Evolutionary conservation across 2,329 filamentous ascomycete genomes (phyloP).

Genomic region (Claviceps africana): DNA sequence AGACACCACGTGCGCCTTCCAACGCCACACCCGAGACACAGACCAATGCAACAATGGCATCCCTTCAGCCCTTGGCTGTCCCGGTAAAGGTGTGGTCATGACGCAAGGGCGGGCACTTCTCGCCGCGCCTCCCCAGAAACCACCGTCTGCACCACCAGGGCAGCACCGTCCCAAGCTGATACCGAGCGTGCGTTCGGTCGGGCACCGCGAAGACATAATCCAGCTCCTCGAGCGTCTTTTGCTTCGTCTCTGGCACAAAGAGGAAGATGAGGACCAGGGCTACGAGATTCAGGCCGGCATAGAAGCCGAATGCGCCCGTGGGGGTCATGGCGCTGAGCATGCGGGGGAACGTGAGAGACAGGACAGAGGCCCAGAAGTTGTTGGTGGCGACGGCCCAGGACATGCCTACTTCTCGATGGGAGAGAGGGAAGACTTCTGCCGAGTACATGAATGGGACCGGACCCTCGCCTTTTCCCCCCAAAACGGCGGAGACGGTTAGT

Average conservation of each 20-base stretch:
- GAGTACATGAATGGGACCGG: constrained; percentile 25
- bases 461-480: constrained; percentile 15
- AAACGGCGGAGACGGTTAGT: neutral
- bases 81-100: neutral
- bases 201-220: constrained; percentile 33
- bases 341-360: constrained; percentile 18
- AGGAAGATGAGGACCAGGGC: constrained; percentile 34
- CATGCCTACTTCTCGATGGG: constrained; percentile 25
- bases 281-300: constrained; percentile 32
- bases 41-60: neutral
- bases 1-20: neutral
- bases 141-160: constrained; percentile 24
- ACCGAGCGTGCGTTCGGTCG: constrained; percentile 24
- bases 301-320: constrained; percentile 26
- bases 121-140: constrained; percentile 3
- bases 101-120: constrained; percentile 7
- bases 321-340: constrained; percentile 18
- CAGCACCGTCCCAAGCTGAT: constrained; percentile 23
- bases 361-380: constrained; percentile 14
- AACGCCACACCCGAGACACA: neutral
- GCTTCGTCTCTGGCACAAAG: constrained; percentile 36
- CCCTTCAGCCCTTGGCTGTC: neutral
- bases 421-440: constrained; percentile 24
- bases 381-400: constrained; percentile 24
- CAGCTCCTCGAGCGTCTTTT: constrained; percentile 35